Conservation (phyloP, 495 filamentous ascomycete genomes). For the Talaromyces stipitatus region DNA sequence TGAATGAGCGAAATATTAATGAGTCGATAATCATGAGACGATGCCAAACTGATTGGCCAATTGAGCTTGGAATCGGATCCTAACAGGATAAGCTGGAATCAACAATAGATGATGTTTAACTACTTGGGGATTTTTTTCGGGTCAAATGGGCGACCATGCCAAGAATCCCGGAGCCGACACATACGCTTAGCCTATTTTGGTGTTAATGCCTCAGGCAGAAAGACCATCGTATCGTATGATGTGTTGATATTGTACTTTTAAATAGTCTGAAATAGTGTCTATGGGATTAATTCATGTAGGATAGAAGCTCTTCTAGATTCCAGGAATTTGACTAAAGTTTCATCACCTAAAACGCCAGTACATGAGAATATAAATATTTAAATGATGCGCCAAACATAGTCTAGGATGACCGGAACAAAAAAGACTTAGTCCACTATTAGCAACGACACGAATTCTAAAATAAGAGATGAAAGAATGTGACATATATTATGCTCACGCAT, state of each 20-base stretch:
- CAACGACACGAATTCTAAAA: background rate
- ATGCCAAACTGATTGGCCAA: background rate
- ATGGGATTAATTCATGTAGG: background rate
- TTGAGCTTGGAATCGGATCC: background rate
- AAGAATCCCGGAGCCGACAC: background rate
- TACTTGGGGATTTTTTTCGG: slow-evolving; percentile 1
- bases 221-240: background rate
- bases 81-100: background rate
- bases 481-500: background rate
- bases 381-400: background rate
- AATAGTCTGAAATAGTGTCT: background rate
- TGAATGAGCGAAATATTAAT: background rate
- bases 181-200: background rate
- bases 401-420: background rate
- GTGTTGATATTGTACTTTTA: background rate
- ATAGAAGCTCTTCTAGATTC: background rate
- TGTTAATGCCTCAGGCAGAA: background rate
- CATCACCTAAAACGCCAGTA: background rate
- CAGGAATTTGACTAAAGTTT: background rate
- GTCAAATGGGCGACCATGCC: background rate
- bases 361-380: background rate
- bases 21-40: background rate
- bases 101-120: background rate
- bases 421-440: background rate
- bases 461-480: background rate